Conservation (phyloP, 2,329 filamentous ascomycete species). For the Teratosphaeria pseudoeucalypti region DNA sequence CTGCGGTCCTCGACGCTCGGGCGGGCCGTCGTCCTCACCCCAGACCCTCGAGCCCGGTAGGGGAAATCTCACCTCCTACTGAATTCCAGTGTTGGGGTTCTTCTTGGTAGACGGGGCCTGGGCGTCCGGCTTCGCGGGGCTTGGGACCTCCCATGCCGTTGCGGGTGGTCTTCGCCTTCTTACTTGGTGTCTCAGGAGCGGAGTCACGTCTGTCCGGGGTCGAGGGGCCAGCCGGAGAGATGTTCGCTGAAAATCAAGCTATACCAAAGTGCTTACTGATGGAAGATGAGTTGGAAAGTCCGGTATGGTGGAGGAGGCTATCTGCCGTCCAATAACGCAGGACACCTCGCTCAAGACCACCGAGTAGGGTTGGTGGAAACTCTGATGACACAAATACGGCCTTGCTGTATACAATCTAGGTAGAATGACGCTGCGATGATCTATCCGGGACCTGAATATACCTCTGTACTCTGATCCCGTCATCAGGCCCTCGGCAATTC, state of each 20-base stretch:
- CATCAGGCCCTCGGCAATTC: background rate
- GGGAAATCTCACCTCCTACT: background rate
- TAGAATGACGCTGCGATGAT: background rate
- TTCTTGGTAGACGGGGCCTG: background rate
- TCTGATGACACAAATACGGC: background rate
- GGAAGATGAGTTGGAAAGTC: background rate
- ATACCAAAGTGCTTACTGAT: background rate
- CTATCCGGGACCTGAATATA: background rate
- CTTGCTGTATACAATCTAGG: background rate
- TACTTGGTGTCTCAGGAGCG: background rate
- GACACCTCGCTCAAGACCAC: background rate
- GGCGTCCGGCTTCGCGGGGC: background rate
- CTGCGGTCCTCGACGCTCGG: background rate
- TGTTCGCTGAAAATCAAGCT: background rate
- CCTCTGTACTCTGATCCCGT: background rate
- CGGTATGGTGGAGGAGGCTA: background rate
- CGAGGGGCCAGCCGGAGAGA: too few relatives aligned
- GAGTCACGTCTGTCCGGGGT: too few relatives aligned
- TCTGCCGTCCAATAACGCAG: background rate
- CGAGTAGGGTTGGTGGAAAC: background rate
- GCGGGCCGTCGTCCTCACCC: background rate
- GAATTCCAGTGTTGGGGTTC: background rate
- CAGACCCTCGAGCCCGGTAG: too few relatives aligned
- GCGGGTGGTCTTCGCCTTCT: background rate
- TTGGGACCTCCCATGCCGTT: too few relatives aligned